Evolutionary conservation across 2,329 filamentous ascomycete species (phyloP).

Genomic region (Calonectria crousiana): DNA sequence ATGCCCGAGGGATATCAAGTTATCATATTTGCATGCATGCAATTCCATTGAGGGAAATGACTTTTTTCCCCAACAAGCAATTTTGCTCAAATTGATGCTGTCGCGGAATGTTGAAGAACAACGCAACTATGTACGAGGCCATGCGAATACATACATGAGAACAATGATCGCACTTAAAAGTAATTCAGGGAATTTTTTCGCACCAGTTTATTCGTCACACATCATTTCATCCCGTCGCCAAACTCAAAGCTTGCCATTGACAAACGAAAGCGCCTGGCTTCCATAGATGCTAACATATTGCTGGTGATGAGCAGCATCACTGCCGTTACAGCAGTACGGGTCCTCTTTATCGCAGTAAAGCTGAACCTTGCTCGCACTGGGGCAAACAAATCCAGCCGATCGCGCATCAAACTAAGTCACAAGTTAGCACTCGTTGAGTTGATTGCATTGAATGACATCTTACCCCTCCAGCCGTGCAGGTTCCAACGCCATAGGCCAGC

Average conservation of each 20-base stretch:
- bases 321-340: conserved; percentile 76
- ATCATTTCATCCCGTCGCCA: neutral
- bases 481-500: conserved; percentile 70
- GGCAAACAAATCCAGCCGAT: conserved; percentile 68
- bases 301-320: conserved; percentile 69
- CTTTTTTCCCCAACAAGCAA: neutral
- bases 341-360: conserved; percentile 75
- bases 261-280: conserved; percentile 68
- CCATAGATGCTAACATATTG: conserved; percentile 75
- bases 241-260: conserved; percentile 57
- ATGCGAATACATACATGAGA: neutral
- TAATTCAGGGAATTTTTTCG: neutral
- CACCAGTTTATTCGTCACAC: neutral
- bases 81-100: neutral
- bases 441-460: conserved; percentile 41
- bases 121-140: neutral
- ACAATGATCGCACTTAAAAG: neutral
- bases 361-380: conserved; percentile 65
- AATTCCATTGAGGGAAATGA: neutral
- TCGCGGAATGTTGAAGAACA: neutral
- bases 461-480: conserved; percentile 68
- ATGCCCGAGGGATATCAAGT: neutral
- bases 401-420: conserved; percentile 69
- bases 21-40: neutral
- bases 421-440: neutral